Conservation (phyloP, 345 rosid species). For the Citrus sinensis region DVS_A1.0 CM039163.1:3256001-3256500, state of each 20-base stretch:
- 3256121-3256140: background rate
- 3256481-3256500: background rate
- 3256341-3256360: conserved; percentile 53
- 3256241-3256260: conserved; percentile 73
- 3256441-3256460: background rate
- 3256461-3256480: background rate
- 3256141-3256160: background rate
- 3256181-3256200: conserved; percentile 31
- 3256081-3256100: conserved; percentile 13
- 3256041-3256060: conserved; percentile 85
- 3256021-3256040: conserved; percentile 49
- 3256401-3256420: background rate
- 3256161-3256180: background rate
- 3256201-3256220: conserved; percentile 89
- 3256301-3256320: conserved; percentile 59
- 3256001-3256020: conserved; percentile 61
- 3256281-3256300: conserved; percentile 68
- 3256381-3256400: background rate
- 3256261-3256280: conserved; percentile 70
- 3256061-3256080: conserved; percentile 90
- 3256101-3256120: background rate
- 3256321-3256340: conserved; percentile 68
- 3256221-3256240: conserved; percentile 80
- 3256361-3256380: conserved; percentile 10
- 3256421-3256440: background rate